Percentiles rank a stretch among this genome's conserved stretches.
Evolutionary conservation across 768 basidiomycete genomes (phyloP).

Genomic region (Flagelloscypha sp.): DNA sequence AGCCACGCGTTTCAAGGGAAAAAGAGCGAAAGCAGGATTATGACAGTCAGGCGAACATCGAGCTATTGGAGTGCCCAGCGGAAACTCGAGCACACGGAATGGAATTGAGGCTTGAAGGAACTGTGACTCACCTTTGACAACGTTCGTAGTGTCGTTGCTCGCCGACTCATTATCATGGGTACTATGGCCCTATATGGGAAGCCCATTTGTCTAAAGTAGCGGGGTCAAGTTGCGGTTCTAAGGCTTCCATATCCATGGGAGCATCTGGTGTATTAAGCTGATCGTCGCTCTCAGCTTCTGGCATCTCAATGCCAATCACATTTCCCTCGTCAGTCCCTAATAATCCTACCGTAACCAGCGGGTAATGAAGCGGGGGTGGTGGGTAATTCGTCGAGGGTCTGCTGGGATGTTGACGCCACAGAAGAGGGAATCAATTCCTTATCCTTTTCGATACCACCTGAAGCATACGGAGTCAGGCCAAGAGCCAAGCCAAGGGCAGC

Average conservation of each 20-base stretch:
- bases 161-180: conserved; percentile 15
- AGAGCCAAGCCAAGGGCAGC: conserved; percentile 65
- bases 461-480: conserved; percentile 54
- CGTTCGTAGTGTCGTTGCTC: conserved; percentile 16
- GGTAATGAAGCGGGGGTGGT: conserved; percentile 28
- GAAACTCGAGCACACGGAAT: too few relatives aligned
- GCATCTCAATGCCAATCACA: conserved; percentile 60
- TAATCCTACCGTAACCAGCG: conserved; percentile 71
- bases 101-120: too few relatives aligned
- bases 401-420: conserved; percentile 11
- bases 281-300: conserved; percentile 42
- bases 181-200: conserved; percentile 23
- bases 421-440: conserved; percentile 8
- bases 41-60: too few relatives aligned
- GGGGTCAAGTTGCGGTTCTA: conserved; percentile 25
- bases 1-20: too few relatives aligned
- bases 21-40: too few relatives aligned
- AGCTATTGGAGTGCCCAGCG: too few relatives aligned
- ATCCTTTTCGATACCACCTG: conserved; percentile 56
- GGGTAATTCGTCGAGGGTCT: conserved; percentile 10
- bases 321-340: conserved; percentile 75
- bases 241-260: conserved; percentile 35
- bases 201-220: conserved; percentile 32
- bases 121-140: conserved; percentile 33
- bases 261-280: conserved; percentile 12